Evolutionary conservation across 2,329 filamentous ascomycete genomes (phyloP), one percentile per base, ranked within the genome.

Genomic region (Stagonosporopsis chrysanthemi): DNA sequence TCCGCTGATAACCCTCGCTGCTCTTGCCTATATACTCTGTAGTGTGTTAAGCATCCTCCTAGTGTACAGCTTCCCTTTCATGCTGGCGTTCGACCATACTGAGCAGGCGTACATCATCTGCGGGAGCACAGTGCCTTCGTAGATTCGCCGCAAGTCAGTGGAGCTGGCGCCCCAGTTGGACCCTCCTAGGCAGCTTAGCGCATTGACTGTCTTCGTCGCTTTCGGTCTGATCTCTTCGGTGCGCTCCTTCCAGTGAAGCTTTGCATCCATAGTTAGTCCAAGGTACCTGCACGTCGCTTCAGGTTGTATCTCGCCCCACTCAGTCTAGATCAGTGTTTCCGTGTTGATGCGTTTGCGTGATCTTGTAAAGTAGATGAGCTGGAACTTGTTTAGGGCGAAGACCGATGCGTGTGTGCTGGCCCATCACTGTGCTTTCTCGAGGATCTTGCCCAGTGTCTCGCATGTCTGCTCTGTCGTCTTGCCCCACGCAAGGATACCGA

Each of bases 81-180:
- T 52, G 28, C 47, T 67, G 17, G 45, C 42, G 41, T 62, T 65
- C 42, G 23, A 56, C 70, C 56, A 75, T 39, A 66, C 63, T 19
- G 63, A 69, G 52, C 65, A 68, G 5, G 64, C 61, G 45, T 69
- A 76, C 28, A 75, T 63, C 28, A 77, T 63, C 56, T 74, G 63
- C 5, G 63, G 69, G 23, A 75, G 58, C 17, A 68, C 53, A 8
- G 72, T 66, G 39, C 59, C 70, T 60, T 67, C 39, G 48, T 73
- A 75, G 35, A 74, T 63, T 47, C 46, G 51, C 12, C 64, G 53
- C 33, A 73, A 19, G 40, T 68, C 33, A 9, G 48, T 24, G 8
- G 64, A 50, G 15, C 62, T 52, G 12, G 54, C 56, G 29, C 68
- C 62, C 66, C 29, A 68, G 26, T 49, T 64, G 14, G 59, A 67